Evolutionary conservation across 2,329 filamentous ascomycete species (phyloP).

Genomic region (Nakataea oryzae): DNA sequence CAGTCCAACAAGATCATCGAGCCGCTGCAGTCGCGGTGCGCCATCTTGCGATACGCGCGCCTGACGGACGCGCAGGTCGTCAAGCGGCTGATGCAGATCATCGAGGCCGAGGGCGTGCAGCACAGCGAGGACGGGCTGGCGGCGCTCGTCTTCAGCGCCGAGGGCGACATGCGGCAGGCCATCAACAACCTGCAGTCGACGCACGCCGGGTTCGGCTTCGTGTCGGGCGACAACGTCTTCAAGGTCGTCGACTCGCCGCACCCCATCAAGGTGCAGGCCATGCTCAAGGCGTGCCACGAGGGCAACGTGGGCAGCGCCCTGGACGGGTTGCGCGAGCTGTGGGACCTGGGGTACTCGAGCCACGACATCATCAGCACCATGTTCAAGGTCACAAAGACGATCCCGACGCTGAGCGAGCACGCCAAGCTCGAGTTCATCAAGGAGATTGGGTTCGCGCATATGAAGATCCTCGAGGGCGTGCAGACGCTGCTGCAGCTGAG

Average conservation of each 20-base stretch:
- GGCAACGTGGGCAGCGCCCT: slow-evolving; percentile 81
- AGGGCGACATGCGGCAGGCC: slow-evolving; percentile 97
- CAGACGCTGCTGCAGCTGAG: slow-evolving; percentile 91
- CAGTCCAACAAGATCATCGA: slow-evolving; percentile 99
- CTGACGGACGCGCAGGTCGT: slow-evolving; percentile 90
- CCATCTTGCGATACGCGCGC: slow-evolving; percentile 86
- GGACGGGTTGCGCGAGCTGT: slow-evolving; percentile 79
- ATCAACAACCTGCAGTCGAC: slow-evolving; percentile 98
- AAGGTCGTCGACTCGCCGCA: slow-evolving; percentile 94
- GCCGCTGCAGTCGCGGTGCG: slow-evolving; percentile 92
- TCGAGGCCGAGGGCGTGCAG: slow-evolving; percentile 81
- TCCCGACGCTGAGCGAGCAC: slow-evolving; percentile 84
- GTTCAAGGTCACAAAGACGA: slow-evolving; percentile 97
- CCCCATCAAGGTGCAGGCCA: slow-evolving; percentile 95
- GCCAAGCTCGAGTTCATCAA: slow-evolving; percentile 95
- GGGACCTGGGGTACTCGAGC: slow-evolving; percentile 92
- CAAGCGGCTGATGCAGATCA: slow-evolving; percentile 82
- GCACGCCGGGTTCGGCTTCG: slow-evolving; percentile 84
- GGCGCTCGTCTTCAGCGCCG: slow-evolving; percentile 92
- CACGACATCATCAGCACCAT: slow-evolving; percentile 99
- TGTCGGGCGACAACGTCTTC: slow-evolving; percentile 97
- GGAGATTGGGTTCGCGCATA: slow-evolving; percentile 97
- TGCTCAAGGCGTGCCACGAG: slow-evolving; percentile 96
- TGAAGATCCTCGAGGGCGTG: slow-evolving; percentile 97
- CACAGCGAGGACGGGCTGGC: slow-evolving; percentile 90